phyloP scores from a whole-genome alignment of 768 basidiomycete genomes.

The Peribolospora baueri region DNA sequence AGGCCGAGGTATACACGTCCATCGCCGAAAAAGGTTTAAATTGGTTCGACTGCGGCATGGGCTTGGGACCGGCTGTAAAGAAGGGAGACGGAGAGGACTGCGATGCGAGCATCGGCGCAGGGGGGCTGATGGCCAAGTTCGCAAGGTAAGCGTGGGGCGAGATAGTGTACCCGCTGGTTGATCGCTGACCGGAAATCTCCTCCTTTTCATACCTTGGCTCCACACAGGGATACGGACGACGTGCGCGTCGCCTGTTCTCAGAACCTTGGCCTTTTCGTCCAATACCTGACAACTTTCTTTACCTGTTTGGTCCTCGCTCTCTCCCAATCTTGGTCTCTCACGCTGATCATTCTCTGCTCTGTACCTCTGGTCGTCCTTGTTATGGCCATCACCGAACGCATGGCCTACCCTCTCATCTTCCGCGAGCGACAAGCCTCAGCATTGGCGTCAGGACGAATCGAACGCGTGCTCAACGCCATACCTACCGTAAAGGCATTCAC shows the following conservation, averaged over 20 bases:
- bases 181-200: background rate
- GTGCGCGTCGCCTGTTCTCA: constrained; percentile 64
- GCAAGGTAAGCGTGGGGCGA: constrained; percentile 32
- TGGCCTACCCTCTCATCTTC: constrained; percentile 42
- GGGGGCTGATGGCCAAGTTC: constrained; percentile 82
- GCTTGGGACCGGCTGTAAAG: constrained; percentile 27
- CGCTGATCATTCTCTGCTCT: constrained; percentile 74
- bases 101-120: constrained; percentile 38
- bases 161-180: background rate
- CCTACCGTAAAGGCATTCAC: constrained; percentile 85
- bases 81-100: constrained; percentile 23
- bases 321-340: constrained; percentile 49
- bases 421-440: constrained; percentile 42
- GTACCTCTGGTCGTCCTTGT: constrained; percentile 59
- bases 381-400: constrained; percentile 45
- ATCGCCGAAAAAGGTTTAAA: constrained; percentile 47
- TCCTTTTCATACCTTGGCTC: background rate
- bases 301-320: constrained; percentile 65
- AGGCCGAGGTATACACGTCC: constrained; percentile 41
- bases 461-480: constrained; percentile 51
- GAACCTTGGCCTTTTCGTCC: constrained; percentile 49
- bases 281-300: constrained; percentile 54
- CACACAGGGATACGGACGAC: constrained; percentile 73
- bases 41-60: constrained; percentile 76
- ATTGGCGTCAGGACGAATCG: constrained; percentile 50